phyloP scores from a whole-genome alignment of 2,329 filamentous ascomycete species.

The Talaromyces sp. region DNA sequence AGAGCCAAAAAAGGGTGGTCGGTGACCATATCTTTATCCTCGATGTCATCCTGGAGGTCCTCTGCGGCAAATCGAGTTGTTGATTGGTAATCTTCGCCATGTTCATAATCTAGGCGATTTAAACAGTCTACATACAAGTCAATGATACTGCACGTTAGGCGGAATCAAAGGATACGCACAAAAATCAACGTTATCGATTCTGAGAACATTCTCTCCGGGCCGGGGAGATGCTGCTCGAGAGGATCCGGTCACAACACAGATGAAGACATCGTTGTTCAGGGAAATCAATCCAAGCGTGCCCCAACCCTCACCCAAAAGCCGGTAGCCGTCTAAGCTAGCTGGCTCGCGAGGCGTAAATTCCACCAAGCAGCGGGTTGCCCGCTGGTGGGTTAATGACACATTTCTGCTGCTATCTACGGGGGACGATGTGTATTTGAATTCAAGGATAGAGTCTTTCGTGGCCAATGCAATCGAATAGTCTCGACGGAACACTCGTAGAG shows the following conservation, averaged over 20 bases:
- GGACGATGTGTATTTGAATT: conserved; percentile 64
- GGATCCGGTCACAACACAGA: conserved; percentile 81
- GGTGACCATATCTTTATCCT: conserved; percentile 62
- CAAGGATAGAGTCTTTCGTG: conserved; percentile 51
- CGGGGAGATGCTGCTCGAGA: conserved; percentile 74
- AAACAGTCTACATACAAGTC: conserved; percentile 62
- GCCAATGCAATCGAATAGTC: conserved; percentile 87
- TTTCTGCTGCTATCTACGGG: conserved; percentile 55
- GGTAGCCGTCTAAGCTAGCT: conserved; percentile 70
- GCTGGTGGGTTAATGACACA: conserved; percentile 23
- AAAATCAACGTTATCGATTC: conserved; percentile 83
- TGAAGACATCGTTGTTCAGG: conserved; percentile 77
- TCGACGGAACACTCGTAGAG: conserved; percentile 74
- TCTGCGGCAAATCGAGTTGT: conserved; percentile 52
- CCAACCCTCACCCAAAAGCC: conserved; percentile 70
- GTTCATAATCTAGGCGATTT: conserved; percentile 80
- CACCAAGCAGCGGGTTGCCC: conserved; percentile 70
- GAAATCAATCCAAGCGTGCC: conserved; percentile 87
- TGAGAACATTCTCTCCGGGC: conserved; percentile 83
- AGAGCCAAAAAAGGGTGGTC: conserved; percentile 89
- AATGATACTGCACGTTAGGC: not conserved
- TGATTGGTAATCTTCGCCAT: conserved; percentile 58
- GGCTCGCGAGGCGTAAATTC: conserved; percentile 68
- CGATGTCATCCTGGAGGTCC: conserved; percentile 46
- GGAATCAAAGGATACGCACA: conserved; percentile 37